Evolutionary conservation across 805 yeast genomes (phyloP).

Genomic region (Cyberlindnera petersonii): DNA sequence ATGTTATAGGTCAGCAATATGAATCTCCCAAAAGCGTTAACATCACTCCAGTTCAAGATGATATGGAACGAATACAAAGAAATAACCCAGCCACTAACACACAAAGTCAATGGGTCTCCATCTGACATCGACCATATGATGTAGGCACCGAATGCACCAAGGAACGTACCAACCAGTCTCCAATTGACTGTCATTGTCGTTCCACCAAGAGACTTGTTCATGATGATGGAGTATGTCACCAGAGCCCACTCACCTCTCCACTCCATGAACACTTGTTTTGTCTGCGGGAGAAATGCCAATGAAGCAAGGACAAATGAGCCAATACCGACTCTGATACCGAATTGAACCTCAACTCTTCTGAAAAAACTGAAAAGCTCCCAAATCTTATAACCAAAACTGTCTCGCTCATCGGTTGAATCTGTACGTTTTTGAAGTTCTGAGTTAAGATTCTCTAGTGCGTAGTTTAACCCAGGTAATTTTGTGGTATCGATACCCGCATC

Average conservation of each 20-base stretch:
- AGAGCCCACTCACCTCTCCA: slow-evolving; percentile 87
- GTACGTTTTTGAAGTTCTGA: slow-evolving; percentile 26
- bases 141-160: slow-evolving; percentile 66
- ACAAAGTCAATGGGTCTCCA: slow-evolving; percentile 50
- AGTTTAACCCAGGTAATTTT: slow-evolving; percentile 15
- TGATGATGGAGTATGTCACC: slow-evolving; percentile 76
- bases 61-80: slow-evolving; percentile 44
- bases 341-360: slow-evolving; percentile 64
- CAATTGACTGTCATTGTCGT: slow-evolving; percentile 75
- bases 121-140: slow-evolving; percentile 54
- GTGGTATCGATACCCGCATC: background rate
- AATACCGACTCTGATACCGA: slow-evolving; percentile 73
- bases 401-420: slow-evolving; percentile 13
- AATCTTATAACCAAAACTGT: slow-evolving; percentile 30
- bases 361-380: slow-evolving; percentile 53
- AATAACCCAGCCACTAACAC: slow-evolving; percentile 41
- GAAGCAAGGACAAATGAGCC: slow-evolving; percentile 66
- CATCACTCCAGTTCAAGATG: slow-evolving; percentile 63
- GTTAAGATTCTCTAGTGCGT: slow-evolving; percentile 16
- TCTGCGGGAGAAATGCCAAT: slow-evolving; percentile 60
- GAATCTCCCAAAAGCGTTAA: slow-evolving; percentile 61
- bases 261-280: slow-evolving; percentile 49
- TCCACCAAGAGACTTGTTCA: slow-evolving; percentile 83
- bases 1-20: slow-evolving; percentile 72
- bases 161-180: slow-evolving; percentile 68